These are phyloP conservation scores for Beauveria medogensis DNA, from an alignment of 2,329 filamentous ascomycete species.

Conservation along the genomic window DNA sequence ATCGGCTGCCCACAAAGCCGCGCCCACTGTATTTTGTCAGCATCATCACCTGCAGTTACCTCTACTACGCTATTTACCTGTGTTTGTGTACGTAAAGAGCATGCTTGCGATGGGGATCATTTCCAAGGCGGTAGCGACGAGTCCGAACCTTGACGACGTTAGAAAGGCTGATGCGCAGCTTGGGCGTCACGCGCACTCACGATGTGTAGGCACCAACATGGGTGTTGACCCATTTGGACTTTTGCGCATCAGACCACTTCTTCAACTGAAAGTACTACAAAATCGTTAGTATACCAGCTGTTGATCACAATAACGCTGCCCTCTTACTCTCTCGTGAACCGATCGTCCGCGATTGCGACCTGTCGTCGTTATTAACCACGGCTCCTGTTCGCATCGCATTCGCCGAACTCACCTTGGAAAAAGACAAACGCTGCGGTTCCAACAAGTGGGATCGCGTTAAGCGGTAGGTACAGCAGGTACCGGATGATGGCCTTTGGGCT, in stretches of 20 bases:
- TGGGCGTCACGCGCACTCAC: constrained; percentile 39
- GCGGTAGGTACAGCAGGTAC: constrained; percentile 77
- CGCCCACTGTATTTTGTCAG: constrained; percentile 53
- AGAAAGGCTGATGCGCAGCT: not conserved
- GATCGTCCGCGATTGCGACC: constrained; percentile 39
- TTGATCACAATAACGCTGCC: not conserved
- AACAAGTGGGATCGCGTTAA: constrained; percentile 88
- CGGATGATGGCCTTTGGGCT: constrained; percentile 58
- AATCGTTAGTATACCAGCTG: constrained; percentile 17
- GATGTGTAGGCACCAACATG: constrained; percentile 72
- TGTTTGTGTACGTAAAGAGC: constrained; percentile 84
- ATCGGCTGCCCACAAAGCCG: constrained; percentile 89
- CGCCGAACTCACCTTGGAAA: constrained; percentile 51
- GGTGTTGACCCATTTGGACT: constrained; percentile 59
- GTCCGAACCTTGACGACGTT: constrained; percentile 52
- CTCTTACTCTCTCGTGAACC: constrained; percentile 47
- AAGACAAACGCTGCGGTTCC: constrained; percentile 76
- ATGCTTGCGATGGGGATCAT: constrained; percentile 78
- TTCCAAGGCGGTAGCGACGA: constrained; percentile 70
- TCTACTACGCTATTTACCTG: constrained; percentile 36
- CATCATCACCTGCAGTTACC: not conserved
- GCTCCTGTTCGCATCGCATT: not conserved
- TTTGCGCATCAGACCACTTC: constrained; percentile 61
- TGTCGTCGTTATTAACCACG: constrained; percentile 15
- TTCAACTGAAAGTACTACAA: constrained; percentile 84